Conservation (phyloP, 1,284 basidiomycete species). For the Microbotryum intermedium region DNA sequence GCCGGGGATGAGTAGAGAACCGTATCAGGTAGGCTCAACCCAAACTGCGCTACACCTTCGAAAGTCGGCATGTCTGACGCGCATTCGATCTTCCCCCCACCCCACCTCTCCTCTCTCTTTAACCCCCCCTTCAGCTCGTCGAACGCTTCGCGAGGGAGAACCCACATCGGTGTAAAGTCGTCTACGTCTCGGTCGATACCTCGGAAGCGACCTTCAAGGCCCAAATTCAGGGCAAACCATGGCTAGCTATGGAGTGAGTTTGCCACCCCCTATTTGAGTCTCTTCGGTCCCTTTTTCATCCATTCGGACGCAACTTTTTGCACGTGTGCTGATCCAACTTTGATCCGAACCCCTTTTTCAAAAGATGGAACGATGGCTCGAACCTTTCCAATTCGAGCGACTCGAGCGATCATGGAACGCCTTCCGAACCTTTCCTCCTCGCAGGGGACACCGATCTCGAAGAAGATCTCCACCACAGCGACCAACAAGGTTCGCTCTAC, state of each 20-base stretch:
- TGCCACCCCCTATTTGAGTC: background rate
- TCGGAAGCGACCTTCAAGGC: slow-evolving; percentile 36
- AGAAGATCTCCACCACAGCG: slow-evolving; percentile 32
- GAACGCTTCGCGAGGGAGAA: slow-evolving; percentile 33
- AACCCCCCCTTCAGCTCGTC: slow-evolving; percentile 24
- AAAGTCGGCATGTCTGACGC: background rate
- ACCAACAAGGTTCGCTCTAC: slow-evolving; percentile 36
- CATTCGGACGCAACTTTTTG: background rate
- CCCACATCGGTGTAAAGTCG: slow-evolving; percentile 38
- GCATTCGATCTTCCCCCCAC: background rate
- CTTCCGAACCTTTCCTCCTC: slow-evolving; percentile 39
- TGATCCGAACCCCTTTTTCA: background rate
- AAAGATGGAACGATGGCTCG: slow-evolving; percentile 41
- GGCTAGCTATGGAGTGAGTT: slow-evolving; percentile 28
- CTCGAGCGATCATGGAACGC: slow-evolving; percentile 1
- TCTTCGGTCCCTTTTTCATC: background rate
- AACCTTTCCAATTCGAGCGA: slow-evolving; percentile 16
- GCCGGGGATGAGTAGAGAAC: slow-evolving; percentile 13
- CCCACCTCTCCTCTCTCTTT: background rate
- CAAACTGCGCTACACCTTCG: background rate
- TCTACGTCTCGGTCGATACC: slow-evolving; percentile 40
- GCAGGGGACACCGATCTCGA: slow-evolving; percentile 40
- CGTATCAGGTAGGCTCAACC: slow-evolving; percentile 9
- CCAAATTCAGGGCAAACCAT: slow-evolving; percentile 34
- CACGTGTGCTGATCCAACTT: background rate